phyloP scores from a whole-genome alignment of 306 rosid genomes.

The Quercus wislizeni region DNA sequence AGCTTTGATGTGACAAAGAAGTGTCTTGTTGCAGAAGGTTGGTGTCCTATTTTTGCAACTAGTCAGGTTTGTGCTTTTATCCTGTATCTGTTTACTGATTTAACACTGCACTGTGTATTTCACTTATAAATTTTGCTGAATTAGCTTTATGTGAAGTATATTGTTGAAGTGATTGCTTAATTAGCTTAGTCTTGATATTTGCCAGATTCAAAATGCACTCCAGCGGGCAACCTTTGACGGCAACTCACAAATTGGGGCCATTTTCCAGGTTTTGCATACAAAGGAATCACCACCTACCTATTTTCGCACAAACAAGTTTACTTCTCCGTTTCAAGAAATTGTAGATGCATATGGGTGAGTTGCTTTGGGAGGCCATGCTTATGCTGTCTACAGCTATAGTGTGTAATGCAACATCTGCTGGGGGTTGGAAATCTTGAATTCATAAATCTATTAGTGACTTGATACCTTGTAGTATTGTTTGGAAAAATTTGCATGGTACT shows the following conservation, averaged over 20 bases:
- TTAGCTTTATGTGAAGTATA: not conserved
- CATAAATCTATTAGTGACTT: not conserved
- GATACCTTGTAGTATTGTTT: not conserved
- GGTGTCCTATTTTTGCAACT: conserved; percentile 84
- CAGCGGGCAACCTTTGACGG: conserved; percentile 57
- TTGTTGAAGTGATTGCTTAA: conserved; percentile 7
- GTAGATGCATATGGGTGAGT: conserved; percentile 89
- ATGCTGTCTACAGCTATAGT: not conserved
- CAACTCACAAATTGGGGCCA: conserved; percentile 64
- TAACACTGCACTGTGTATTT: not conserved
- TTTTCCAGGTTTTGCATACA: conserved; percentile 66
- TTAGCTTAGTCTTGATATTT: conserved; percentile 20
- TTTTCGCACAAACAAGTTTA: conserved; percentile 64
- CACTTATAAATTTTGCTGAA: not conserved
- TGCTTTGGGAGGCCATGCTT: not conserved
- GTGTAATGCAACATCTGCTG: not conserved
- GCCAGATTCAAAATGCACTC: conserved; percentile 56
- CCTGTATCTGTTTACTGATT: conserved; percentile 9
- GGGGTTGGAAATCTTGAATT: not conserved
- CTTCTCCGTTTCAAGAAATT: conserved; percentile 75
- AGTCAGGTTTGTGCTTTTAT: conserved; percentile 52
- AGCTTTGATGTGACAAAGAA: conserved; percentile 81
- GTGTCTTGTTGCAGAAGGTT: conserved; percentile 90
- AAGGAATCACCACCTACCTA: conserved; percentile 72
- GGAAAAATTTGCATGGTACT: not conserved